A percentile compares a stretch with the other conserved stretches of the same genome.
Conservation (phyloP, 768 basidiomycete species). For the Hemileccinum rubropunctum region DNA sequence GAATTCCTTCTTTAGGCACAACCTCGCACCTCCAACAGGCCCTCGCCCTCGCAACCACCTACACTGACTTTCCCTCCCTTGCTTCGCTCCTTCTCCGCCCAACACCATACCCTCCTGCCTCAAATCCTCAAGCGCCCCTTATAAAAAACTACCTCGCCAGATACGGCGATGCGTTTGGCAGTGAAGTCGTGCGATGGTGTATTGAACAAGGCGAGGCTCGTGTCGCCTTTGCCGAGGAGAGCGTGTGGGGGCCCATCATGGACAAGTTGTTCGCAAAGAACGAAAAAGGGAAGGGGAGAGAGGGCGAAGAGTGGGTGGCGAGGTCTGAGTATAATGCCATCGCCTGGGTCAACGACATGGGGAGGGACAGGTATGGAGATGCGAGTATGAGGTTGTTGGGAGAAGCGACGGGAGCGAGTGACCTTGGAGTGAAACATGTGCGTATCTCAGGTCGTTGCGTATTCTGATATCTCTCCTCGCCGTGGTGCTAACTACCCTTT, state of each 20-base stretch:
- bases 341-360: slow-evolving; percentile 89
- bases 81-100: slow-evolving; percentile 78
- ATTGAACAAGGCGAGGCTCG: slow-evolving; percentile 86
- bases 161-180: slow-evolving; percentile 82
- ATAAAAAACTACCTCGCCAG: slow-evolving; percentile 72
- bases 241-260: slow-evolving; percentile 57
- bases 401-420: slow-evolving; percentile 56
- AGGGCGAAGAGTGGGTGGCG: slow-evolving; percentile 35
- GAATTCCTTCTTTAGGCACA: slow-evolving; percentile 43
- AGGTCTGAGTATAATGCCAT: slow-evolving; percentile 51
- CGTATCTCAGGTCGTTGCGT: slow-evolving; percentile 17
- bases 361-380: slow-evolving; percentile 58
- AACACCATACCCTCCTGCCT: slow-evolving; percentile 56
- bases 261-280: slow-evolving; percentile 60
- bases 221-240: slow-evolving; percentile 76
- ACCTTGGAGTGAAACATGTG: slow-evolving; percentile 78
- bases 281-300: slow-evolving; percentile 24
- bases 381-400: slow-evolving; percentile 62
- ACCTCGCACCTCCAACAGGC: slow-evolving; percentile 68
- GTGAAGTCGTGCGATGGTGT: slow-evolving; percentile 91
- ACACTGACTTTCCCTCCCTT: slow-evolving; percentile 83
- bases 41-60: slow-evolving; percentile 81
- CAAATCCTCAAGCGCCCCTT: slow-evolving; percentile 59
- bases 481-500: slow-evolving; percentile 5
- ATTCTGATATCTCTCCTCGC: neutral